Conservation (phyloP, 2,329 filamentous ascomycete genomes). For the Alternaria metachromatica region DNA sequence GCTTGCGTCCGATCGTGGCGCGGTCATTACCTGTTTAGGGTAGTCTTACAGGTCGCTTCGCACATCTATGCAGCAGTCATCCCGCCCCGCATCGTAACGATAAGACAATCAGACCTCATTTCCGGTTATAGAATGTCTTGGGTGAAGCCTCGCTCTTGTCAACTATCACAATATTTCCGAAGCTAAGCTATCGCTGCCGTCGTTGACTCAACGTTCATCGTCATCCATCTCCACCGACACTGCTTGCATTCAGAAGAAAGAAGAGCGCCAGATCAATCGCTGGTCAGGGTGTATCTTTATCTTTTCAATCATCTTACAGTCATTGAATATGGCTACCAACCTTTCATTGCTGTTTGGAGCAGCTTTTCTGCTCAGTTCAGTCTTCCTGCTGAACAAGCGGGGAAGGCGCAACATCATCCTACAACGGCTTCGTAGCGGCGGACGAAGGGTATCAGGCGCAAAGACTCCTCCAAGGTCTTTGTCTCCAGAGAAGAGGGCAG, state of each 20-base stretch:
- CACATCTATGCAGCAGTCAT: slow-evolving; percentile 16
- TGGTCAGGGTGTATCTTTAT: not conserved
- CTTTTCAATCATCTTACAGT: not conserved
- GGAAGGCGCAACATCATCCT: slow-evolving; percentile 52
- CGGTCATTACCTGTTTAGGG: slow-evolving; percentile 16
- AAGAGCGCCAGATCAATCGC: not conserved
- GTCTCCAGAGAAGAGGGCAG: slow-evolving; percentile 55
- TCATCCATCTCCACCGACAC: not conserved
- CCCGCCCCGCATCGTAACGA: slow-evolving; percentile 19
- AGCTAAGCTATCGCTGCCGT: not conserved
- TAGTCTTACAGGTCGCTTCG: slow-evolving; percentile 9
- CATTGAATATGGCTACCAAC: slow-evolving; percentile 24
- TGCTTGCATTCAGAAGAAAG: not conserved
- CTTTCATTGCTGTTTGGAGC: slow-evolving; percentile 38
- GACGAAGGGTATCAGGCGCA: slow-evolving; percentile 55
- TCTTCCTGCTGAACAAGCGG: slow-evolving; percentile 38
- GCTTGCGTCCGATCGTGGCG: slow-evolving; percentile 8
- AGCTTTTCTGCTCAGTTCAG: slow-evolving; percentile 38
- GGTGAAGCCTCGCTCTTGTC: not conserved
- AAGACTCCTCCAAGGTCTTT: slow-evolving; percentile 61
- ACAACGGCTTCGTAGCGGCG: slow-evolving; percentile 47
- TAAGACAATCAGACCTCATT: slow-evolving; percentile 9
- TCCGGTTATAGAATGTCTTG: not conserved
- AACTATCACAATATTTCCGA: not conserved
- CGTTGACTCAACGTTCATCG: not conserved